Conservation (phyloP, 331 rosid genomes). For the Pyrus hybrid region DNA sequence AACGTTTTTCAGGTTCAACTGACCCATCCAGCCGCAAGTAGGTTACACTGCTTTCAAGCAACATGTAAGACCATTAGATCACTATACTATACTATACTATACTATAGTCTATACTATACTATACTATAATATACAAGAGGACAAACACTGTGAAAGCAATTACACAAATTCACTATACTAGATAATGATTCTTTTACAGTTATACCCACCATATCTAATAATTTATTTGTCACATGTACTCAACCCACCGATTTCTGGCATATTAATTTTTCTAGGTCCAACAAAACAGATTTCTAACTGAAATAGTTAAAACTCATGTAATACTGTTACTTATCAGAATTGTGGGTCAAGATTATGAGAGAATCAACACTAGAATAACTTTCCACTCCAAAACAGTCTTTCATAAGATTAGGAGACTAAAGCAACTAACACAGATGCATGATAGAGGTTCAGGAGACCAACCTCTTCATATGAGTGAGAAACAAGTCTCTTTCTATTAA, state of each 20-base stretch:
- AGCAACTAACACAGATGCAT: not conserved
- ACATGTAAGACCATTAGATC: not conserved
- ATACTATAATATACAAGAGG: too few species aligned
- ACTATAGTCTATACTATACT: too few species aligned
- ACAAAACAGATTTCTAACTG: not conserved
- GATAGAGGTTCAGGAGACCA: slow-evolving; percentile 23
- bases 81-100: not conserved
- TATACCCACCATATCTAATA: not conserved
- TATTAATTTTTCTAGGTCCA: not conserved
- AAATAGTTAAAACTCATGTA: not conserved
- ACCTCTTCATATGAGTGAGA: slow-evolving; percentile 83
- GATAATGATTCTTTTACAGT: not conserved
- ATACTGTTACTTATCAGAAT: not conserved
- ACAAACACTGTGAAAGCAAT: not conserved
- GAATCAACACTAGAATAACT: not conserved
- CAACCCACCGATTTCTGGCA: not conserved
- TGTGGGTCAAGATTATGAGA: not conserved
- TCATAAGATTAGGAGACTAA: too few species aligned
- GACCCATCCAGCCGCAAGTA: slow-evolving; percentile 96
- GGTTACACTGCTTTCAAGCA: slow-evolving; percentile 53
- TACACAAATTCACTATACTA: not conserved
- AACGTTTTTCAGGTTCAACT: slow-evolving; percentile 78
- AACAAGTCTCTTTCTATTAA: slow-evolving; percentile 90
- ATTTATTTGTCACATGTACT: not conserved
- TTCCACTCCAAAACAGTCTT: not conserved